Evolutionary conservation across 2,329 filamentous ascomycete species (phyloP).

Genomic region (Hansfordia pulvinata): DNA sequence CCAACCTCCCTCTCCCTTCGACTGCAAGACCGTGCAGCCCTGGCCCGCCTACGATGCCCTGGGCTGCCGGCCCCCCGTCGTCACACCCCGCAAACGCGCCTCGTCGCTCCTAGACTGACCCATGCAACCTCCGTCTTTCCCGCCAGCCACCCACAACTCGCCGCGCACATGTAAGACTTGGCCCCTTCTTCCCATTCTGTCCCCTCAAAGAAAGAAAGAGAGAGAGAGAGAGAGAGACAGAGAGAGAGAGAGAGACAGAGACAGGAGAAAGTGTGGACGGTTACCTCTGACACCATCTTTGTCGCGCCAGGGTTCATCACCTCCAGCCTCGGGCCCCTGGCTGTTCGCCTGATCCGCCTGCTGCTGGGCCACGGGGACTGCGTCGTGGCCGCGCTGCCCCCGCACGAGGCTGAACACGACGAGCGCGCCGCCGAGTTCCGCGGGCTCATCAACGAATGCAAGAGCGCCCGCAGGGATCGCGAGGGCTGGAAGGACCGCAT

Average conservation of each 20-base stretch:
- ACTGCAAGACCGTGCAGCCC: too few relatives aligned
- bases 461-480: conserved; percentile 45
- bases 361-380: conserved; percentile 86
- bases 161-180: conserved; percentile 90
- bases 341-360: conserved; percentile 67
- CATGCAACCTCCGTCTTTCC: too few relatives aligned
- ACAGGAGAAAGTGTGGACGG: too few relatives aligned
- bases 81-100: too few relatives aligned
- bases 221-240: background rate
- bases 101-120: too few relatives aligned
- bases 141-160: conserved; percentile 55
- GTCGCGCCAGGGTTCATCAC: conserved; percentile 52
- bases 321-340: conserved; percentile 71
- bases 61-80: too few relatives aligned
- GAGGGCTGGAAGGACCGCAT: conserved; percentile 75
- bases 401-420: conserved; percentile 65
- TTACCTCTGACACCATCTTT: too few relatives aligned
- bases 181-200: background rate
- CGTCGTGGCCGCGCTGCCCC: conserved; percentile 71
- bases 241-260: too few relatives aligned
- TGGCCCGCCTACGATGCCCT: too few relatives aligned
- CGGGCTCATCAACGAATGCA: conserved; percentile 60
- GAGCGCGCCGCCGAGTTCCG: conserved; percentile 67
- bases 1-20: too few relatives aligned
- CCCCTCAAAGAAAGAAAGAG: background rate